phyloP scores from a whole-genome alignment of 139 green algal genomes.

The Marvania coccoides region DNA sequence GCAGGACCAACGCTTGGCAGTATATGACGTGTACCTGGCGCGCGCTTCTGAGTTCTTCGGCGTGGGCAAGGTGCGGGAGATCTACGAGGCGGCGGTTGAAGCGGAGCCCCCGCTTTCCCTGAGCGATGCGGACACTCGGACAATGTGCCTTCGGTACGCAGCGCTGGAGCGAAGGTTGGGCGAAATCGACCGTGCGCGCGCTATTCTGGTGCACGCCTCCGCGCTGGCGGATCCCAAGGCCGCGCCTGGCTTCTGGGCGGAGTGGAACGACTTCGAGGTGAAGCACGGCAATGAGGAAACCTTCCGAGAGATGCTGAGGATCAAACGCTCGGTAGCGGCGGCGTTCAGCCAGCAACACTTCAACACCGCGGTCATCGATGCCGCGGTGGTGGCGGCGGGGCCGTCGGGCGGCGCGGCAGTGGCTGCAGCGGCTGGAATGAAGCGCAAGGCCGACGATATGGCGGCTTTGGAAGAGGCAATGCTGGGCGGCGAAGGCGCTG shows the following conservation, averaged over 20 bases:
- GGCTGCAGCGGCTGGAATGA: conserved; percentile 1
- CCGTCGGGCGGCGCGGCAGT: neutral
- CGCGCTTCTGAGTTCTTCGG: conserved; percentile 90
- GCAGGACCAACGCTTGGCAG: conserved; percentile 53
- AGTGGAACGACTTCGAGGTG: conserved; percentile 94
- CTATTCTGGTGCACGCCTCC: conserved; percentile 80
- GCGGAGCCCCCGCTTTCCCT: conserved; percentile 60
- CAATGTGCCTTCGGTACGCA: conserved; percentile 78
- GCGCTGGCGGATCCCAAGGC: conserved; percentile 48
- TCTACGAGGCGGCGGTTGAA: conserved; percentile 89
- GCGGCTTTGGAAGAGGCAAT: conserved; percentile 60
- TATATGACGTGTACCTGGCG: conserved; percentile 85
- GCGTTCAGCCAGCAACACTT: conserved; percentile 75
- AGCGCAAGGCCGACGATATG: conserved; percentile 59
- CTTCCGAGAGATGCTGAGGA: conserved; percentile 97
- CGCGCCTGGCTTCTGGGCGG: conserved; percentile 75
- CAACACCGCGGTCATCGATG: conserved; percentile 72
- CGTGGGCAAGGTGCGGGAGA: conserved; percentile 89
- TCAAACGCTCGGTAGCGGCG: conserved; percentile 82
- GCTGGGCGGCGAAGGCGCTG: conserved; percentile 8
- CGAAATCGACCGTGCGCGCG: conserved; percentile 91
- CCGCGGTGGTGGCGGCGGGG: conserved; percentile 25
- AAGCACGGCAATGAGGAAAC: conserved; percentile 92
- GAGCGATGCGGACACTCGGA: conserved; percentile 63
- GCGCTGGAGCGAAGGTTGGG: conserved; percentile 81